phyloP scores from a whole-genome alignment of 371 early-diverging fungal species.

The Mortierella sp. region DNA sequence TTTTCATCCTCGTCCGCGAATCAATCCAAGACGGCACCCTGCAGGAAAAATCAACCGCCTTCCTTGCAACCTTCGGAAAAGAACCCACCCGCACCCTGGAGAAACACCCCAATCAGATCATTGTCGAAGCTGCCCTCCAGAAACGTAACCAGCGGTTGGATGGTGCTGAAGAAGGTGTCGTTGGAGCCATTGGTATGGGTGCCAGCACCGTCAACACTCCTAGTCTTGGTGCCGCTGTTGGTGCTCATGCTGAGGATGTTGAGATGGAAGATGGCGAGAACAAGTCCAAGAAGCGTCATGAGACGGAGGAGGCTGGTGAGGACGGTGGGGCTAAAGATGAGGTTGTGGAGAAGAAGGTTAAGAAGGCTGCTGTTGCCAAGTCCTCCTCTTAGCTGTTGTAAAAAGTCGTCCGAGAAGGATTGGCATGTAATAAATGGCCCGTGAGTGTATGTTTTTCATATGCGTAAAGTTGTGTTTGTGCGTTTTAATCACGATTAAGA shows the following conservation, averaged over 20 bases:
- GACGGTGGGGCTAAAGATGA: background rate
- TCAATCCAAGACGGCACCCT: constrained; percentile 70
- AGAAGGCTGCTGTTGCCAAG: background rate
- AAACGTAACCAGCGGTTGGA: constrained; percentile 49
- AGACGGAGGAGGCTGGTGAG: background rate
- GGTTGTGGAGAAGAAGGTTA: constrained; percentile 12
- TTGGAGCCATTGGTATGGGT: constrained; percentile 25
- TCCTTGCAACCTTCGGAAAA: constrained; percentile 23
- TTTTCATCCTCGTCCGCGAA: constrained; percentile 72
- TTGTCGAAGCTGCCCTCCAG: constrained; percentile 36
- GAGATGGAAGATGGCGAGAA: constrained; percentile 4
- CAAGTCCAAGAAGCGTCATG: constrained; percentile 13
- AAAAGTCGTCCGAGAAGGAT: background rate
- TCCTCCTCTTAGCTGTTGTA: background rate
- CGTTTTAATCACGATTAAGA: background rate
- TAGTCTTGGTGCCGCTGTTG: background rate
- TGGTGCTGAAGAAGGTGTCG: constrained; percentile 26
- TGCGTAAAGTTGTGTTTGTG: background rate
- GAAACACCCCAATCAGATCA: constrained; percentile 37
- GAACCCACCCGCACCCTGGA: constrained; percentile 43
- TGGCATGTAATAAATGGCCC: background rate
- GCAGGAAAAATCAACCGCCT: constrained; percentile 34
- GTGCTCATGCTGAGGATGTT: background rate
- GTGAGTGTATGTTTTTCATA: background rate
- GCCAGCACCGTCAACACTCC: background rate